Evolutionary conservation across 148 eudicot genomes (phyloP).

Genomic region (Silene latifolia): DNA sequence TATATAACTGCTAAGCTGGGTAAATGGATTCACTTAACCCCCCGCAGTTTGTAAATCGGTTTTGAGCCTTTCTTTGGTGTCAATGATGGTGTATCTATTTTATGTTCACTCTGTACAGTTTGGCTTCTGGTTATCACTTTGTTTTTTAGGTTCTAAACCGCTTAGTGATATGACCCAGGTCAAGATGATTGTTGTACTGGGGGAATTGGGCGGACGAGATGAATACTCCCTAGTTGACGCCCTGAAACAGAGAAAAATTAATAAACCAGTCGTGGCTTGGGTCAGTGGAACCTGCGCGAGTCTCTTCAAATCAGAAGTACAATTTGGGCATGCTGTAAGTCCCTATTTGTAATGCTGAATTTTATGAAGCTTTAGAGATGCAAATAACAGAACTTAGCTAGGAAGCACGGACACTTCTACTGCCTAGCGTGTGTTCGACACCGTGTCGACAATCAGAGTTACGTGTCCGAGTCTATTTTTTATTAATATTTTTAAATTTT

Average conservation of each 20-base stretch:
- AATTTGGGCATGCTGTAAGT: constrained; percentile 97
- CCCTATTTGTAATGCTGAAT: constrained; percentile 8
- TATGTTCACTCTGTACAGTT: neutral
- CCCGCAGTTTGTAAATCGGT: too few species aligned
- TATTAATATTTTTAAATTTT: too few species aligned
- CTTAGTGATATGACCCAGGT: constrained; percentile 44
- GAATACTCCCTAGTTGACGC: constrained; percentile 99
- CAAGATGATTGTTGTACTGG: constrained; percentile 95
- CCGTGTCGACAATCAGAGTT: too few species aligned
- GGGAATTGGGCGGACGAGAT: constrained; percentile 98
- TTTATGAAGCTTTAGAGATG: neutral
- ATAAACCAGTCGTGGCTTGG: constrained; percentile 95
- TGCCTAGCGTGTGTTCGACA: too few species aligned
- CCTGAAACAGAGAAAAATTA: constrained; percentile 88
- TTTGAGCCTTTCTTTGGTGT: too few species aligned
- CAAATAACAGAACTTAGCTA: too few species aligned
- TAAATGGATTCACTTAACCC: too few species aligned
- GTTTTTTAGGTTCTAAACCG: constrained; percentile 2
- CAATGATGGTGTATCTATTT: too few species aligned
- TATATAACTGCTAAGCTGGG: too few species aligned
- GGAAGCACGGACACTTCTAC: too few species aligned
- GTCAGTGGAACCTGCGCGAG: constrained; percentile 99
- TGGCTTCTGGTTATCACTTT: neutral
- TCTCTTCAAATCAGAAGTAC: constrained; percentile 98
- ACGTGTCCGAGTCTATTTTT: too few species aligned